Percentiles rank a stretch among this genome's conserved stretches.
Conservation (phyloP, 2,329 filamentous ascomycete species). For the Magnaporthales sp. region DNA sequence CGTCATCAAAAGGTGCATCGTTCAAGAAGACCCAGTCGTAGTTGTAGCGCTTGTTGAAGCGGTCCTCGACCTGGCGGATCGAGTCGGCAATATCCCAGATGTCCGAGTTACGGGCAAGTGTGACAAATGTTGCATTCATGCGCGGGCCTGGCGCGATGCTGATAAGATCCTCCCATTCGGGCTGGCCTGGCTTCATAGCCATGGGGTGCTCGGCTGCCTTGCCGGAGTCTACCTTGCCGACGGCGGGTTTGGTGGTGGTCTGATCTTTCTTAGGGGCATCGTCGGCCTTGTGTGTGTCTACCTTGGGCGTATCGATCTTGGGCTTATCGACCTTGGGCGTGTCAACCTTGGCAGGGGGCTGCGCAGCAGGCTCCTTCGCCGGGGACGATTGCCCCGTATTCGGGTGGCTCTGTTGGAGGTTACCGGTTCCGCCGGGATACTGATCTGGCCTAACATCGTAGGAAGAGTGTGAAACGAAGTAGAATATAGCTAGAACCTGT, state of each 20-base stretch:
- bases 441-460: slow-evolving; percentile 24
- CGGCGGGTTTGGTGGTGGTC: slow-evolving; percentile 7
- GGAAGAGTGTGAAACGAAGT: slow-evolving; percentile 63
- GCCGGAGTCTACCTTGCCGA: slow-evolving; percentile 16
- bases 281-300: slow-evolving; percentile 1
- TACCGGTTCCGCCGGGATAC: neutral
- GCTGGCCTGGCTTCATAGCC: slow-evolving; percentile 41
- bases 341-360: neutral
- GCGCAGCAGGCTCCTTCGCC: neutral
- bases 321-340: neutral
- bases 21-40: slow-evolving; percentile 99
- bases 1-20: slow-evolving; percentile 85
- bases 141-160: slow-evolving; percentile 56
- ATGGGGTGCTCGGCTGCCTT: slow-evolving; percentile 36
- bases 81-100: slow-evolving; percentile 95
- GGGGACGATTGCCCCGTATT: slow-evolving; percentile 12
- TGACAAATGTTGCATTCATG: slow-evolving; percentile 97
- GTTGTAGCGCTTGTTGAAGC: slow-evolving; percentile 93
- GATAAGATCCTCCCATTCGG: slow-evolving; percentile 42
- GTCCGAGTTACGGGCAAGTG: slow-evolving; percentile 84
- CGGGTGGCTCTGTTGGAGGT: slow-evolving; percentile 13
- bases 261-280: slow-evolving; percentile 9
- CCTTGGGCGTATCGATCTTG: neutral
- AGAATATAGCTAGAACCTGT: slow-evolving; percentile 64
- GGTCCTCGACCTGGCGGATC: slow-evolving; percentile 93